Base-by-base conservation (phyloP, 768 basidiomycete genomes). In the Pulveroboletus sp. region DNA sequence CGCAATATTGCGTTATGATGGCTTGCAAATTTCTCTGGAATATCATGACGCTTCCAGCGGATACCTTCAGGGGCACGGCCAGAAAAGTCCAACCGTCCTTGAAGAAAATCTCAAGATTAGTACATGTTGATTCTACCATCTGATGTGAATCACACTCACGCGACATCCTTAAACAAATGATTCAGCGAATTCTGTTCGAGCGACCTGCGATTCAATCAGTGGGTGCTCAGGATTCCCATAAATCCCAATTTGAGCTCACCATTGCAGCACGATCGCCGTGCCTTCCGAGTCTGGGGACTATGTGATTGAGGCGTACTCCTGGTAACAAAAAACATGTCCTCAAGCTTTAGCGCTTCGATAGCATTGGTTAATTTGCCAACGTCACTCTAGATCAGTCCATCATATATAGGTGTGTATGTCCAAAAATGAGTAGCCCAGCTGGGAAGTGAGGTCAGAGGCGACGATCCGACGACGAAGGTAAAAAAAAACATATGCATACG, bases 141-240 rank as follows among this genome's bases (percentile, higher is more conserved):
- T 17, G 16, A 31, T 9, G 10, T 25, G 29, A 9, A 35, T 13
- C 6, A 23, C 37, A 72, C 89, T 72, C 61, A 92, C 89, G 84
- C 93, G 14, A 95, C 90, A 60, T 95, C 92, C 21, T 90, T 81
- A 69, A 97, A 95, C 17, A 97, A 91, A 95, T 1, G 83, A 83
- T 47, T 90, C 82, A 19, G 82, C 76, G 32, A 97, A n/a, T n/a
- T 75, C 62, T 94, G 87, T 16, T 81, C 79, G 56, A 90, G 89
- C 1, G 81, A 67, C 92, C 92, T 94, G 49, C 23, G 14, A 9
- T 31, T 19, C 13, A 12, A 25, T 51, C 21, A 55, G 38, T 13
- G 16, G 2, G 16, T 3, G n/a, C 16, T 5, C 12, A 47, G 40
- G 34, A 38, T 21, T 8, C 12, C 17, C 36, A 25, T n/a, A 41